Evolutionary conservation across 345 rosid genomes (phyloP), one percentile per base, ranked within the genome.

Genomic region (Moricandia moricandioides): DNA sequence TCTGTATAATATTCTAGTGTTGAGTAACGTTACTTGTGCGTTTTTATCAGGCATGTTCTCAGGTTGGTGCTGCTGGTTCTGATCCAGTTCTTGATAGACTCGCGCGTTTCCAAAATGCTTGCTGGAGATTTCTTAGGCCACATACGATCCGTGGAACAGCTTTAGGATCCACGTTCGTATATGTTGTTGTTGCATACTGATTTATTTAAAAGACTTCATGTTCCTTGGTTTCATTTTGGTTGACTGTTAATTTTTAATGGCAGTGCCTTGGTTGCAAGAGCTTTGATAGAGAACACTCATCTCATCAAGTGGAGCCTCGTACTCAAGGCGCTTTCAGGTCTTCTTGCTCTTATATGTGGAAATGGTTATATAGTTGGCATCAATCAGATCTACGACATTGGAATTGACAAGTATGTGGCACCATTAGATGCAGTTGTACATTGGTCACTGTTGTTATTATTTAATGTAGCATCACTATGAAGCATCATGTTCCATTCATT

Each of bases 281-380:
- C 89, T 3, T 82, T 94, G 75, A 85, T 94, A 29, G 98, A 88
- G 86, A 91, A 94, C 82, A 60, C 91, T 30, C 82, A 89, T 70
- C 81, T 88, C 74, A 94, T 94, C 40, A 91, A 85, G 80, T 87
- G 88, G 98, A 87, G 92, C 31, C 86, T 94, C 21, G 70, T 94
- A 80, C 77, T 87, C 21, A 94, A 89, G 87, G 97, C 98, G 7
- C 74, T 91, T 57, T 85, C 88, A 5, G 98, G 98, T 56, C 85
- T 94, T 75, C 74, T 91, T 67, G 98, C 97, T 83, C 91, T 94
- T 24, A 82, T 91, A 71, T 94, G 96, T 61, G 98, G 97, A 30
- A 94, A 94, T 75, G 98, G 98, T 26, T 94, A 91, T 77, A 94
- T 94, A 31, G 98, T 94, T 29, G 98, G 98, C 88, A 88, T 94